Conservation (phyloP, 148 eudicot genomes). For the Diospyros kaki region DNA sequence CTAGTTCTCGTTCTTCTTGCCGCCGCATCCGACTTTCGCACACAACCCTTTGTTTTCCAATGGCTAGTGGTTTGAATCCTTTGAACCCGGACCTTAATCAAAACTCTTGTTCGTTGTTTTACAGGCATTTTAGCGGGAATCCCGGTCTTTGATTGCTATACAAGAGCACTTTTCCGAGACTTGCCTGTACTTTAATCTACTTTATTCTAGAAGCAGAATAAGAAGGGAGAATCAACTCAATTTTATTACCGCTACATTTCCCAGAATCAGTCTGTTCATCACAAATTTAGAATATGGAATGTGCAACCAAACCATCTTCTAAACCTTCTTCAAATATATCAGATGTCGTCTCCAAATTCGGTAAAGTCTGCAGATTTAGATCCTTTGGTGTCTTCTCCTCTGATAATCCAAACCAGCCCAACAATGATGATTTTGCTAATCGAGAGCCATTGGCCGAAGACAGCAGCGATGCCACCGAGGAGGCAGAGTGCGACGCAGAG, state of each 20-base stretch:
- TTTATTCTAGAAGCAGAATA: conserved; percentile 8
- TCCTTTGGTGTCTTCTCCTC: conserved; percentile 44
- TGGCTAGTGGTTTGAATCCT: conserved; percentile 4
- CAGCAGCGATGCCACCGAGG: conserved; percentile 19
- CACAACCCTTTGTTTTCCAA: not conserved
- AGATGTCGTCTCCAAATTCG: conserved; percentile 35
- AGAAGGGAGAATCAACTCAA: not conserved
- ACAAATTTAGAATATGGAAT: conserved; percentile 22
- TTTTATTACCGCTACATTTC: not conserved
- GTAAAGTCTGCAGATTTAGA: conserved; percentile 38
- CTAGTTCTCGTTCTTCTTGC: not conserved
- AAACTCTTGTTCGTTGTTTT: not conserved
- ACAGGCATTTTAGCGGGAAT: conserved; percentile 12
- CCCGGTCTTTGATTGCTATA: not conserved
- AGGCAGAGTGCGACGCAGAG: conserved; percentile 10
- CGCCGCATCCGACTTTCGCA: not conserved
- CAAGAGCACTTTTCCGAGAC: conserved; percentile 3
- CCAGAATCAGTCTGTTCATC: not conserved
- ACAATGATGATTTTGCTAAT: conserved; percentile 1
- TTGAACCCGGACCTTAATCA: not conserved
- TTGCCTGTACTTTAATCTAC: not conserved
- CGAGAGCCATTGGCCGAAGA: conserved; percentile 1
- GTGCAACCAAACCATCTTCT: conserved; percentile 24
- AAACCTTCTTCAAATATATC: conserved; percentile 30
- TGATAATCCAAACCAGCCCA: conserved; percentile 16